Conservation (phyloP, 2,329 filamentous ascomycete genomes). For the Xenoacremonium recifei region DNA sequence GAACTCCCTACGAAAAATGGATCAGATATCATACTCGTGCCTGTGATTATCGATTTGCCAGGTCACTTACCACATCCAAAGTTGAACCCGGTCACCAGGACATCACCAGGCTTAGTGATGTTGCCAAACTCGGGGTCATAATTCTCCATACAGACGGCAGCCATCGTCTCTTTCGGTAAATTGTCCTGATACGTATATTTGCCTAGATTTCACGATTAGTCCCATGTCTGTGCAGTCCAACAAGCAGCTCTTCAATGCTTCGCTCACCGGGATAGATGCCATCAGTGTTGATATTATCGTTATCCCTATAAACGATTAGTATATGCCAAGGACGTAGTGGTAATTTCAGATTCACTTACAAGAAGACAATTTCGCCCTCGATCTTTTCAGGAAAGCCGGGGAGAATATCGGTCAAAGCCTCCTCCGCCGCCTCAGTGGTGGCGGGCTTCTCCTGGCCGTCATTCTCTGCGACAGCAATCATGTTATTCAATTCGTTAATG, state of each 20-base stretch:
- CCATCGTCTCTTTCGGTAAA: conserved; percentile 75
- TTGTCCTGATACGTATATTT: conserved; percentile 95
- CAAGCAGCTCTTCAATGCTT: background rate
- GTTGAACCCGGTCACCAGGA: conserved; percentile 84
- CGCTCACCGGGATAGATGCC: conserved; percentile 85
- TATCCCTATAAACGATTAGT: conserved; percentile 54
- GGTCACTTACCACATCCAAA: conserved; percentile 81
- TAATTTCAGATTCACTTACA: conserved; percentile 12
- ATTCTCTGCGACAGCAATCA: conserved; percentile 56
- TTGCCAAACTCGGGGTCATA: conserved; percentile 73
- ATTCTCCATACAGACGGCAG: conserved; percentile 88
- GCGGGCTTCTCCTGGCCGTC: conserved; percentile 29
- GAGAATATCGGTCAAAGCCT: conserved; percentile 63
- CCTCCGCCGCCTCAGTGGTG: conserved; percentile 21
- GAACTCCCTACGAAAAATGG: no score
- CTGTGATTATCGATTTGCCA: no score
- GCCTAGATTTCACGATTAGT: no score
- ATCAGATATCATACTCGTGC: no score
- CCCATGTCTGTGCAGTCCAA: conserved; percentile 2
- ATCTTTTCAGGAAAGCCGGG: conserved; percentile 85
- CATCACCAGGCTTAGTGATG: conserved; percentile 67
- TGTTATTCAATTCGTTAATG: conserved; percentile 64
- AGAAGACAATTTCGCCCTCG: conserved; percentile 80
- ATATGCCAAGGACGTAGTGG: background rate
- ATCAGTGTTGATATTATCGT: conserved; percentile 83